phyloP scores from a whole-genome alignment of 2,329 filamentous ascomycete species.

The Alternaria incomplexa region DNA sequence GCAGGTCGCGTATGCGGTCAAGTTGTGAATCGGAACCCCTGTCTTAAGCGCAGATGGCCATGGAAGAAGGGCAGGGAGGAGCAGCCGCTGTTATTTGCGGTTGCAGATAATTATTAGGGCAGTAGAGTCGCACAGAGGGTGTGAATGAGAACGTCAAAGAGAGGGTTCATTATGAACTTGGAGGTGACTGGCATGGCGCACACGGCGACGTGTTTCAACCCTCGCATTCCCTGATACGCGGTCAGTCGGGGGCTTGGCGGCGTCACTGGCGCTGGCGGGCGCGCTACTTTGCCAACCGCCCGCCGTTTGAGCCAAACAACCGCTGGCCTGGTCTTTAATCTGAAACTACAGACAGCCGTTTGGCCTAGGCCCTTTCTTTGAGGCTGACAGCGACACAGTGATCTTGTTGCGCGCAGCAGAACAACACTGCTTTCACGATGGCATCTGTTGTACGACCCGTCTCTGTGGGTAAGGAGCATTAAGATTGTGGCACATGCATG shows the following conservation, averaged over 20 bases:
- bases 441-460: neutral
- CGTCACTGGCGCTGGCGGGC: conserved; percentile 13
- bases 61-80: neutral
- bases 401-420: neutral
- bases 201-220: conserved; percentile 17
- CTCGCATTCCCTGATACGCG: conserved; percentile 18
- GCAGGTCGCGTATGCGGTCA: conserved; percentile 1
- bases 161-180: conserved; percentile 7
- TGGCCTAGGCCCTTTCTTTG: neutral
- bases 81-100: conserved; percentile 2
- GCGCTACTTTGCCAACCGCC: conserved; percentile 7
- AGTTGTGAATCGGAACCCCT: conserved; percentile 9
- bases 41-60: conserved; percentile 12
- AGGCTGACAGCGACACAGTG: neutral
- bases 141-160: conserved; percentile 7
- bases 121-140: neutral
- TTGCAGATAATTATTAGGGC: neutral
- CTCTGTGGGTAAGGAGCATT: conserved; percentile 8
- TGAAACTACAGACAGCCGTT: neutral
- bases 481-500: conserved; percentile 6
- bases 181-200: conserved; percentile 6
- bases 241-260: conserved; percentile 11
- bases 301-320: conserved; percentile 13
- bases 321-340: neutral
- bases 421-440: neutral